phyloP scores from a whole-genome alignment of 1,284 basidiomycete genomes.

The Irpex sp. region DNA sequence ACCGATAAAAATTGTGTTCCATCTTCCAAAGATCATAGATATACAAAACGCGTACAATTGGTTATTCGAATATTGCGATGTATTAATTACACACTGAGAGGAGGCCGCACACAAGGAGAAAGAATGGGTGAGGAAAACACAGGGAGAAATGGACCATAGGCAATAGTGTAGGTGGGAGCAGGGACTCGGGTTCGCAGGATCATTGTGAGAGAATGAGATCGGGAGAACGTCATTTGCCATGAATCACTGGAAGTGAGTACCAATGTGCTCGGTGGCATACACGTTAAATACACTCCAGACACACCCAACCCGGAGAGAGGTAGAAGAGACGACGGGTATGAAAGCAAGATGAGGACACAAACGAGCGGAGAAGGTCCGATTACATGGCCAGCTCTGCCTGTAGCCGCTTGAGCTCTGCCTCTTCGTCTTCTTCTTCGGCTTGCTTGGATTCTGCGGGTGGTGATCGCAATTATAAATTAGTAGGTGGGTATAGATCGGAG shows the following conservation, averaged over 20 bases:
- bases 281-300: no score
- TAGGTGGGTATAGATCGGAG: constrained; percentile 7
- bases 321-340: neutral
- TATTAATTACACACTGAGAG: constrained; percentile 1
- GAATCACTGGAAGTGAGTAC: no score
- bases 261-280: no score
- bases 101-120: neutral
- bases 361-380: neutral
- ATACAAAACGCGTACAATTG: neutral
- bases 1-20: no score
- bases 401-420: constrained; percentile 84
- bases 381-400: constrained; percentile 92
- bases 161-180: neutral
- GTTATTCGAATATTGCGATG: neutral
- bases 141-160: neutral
- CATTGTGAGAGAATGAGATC: neutral
- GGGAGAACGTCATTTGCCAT: neutral
- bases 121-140: neutral
- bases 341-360: neutral
- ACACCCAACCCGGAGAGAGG: neutral
- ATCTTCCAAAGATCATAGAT: neutral
- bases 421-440: constrained; percentile 88
- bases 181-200: neutral
- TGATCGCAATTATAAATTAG: neutral
- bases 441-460: constrained; percentile 26